Base-by-base conservation (phyloP, 1,284 basidiomycete genomes). In the Microbotryomycetes sp. region DNA sequence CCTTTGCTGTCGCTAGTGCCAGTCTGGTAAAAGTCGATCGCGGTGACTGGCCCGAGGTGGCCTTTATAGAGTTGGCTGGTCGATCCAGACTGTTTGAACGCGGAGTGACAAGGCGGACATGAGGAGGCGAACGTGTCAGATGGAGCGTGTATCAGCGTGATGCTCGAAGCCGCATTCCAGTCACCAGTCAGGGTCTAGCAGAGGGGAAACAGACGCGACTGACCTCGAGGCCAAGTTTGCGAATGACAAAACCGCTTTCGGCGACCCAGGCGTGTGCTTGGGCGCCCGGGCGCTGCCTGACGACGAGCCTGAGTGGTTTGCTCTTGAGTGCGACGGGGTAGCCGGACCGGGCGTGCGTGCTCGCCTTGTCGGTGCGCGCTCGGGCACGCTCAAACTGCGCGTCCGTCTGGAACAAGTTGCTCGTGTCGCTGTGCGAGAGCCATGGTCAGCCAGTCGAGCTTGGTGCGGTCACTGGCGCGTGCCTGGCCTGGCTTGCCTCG, bases 11-110 rank as follows among this genome's bases (percentile, higher is more conserved):
- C 79, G 64, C 77, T 29, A 4, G 56, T 13, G 18, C 46, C 29
- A 6, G 72, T 60, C 1, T 66, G 66, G 50, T 70, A 82, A 70
- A 94, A 83, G 4, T 83, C 83, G 28, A 97, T 76, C 27, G 81
- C 84, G 1, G 91, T 92, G 48, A 92, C 88, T 21, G 92, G 92
- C 2, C 87, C 92, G 11, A 81, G 81, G 74, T 97, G 92, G 0
- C 89, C 90, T 71, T 80, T 60, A 76, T 84, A 92, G 2, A 87
- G 75, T 69, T 85, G 83, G 54, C 83, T 73, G 1, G 85, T 87
- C 73, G 85, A 86, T 52, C 89, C 89, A 21, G 86, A 84, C 92
- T 94, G 60, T 21, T n/a, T n/a, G n/a, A n/a, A n/a, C n/a, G n/a
- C n/a, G n/a, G n/a, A n/a, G n/a, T n/a, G n/a, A n/a, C n/a, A n/a